phyloP scores from a whole-genome alignment of 1,284 basidiomycete genomes.

The Laetiporus sulphureus region DNA sequence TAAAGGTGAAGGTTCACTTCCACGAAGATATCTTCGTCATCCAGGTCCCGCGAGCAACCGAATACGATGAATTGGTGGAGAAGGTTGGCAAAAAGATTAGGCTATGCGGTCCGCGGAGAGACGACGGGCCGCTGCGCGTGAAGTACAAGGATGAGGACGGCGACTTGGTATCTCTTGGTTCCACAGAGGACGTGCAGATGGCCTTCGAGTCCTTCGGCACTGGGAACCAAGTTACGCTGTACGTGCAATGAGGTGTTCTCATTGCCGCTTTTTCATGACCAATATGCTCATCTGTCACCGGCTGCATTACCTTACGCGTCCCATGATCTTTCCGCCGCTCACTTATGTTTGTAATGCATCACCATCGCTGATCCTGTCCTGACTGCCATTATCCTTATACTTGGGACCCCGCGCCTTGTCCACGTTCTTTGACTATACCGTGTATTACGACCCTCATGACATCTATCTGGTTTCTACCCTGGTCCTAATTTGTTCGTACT shows the following conservation, averaged over 20 bases:
- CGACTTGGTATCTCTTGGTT: slow-evolving; percentile 80
- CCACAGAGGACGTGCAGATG: slow-evolving; percentile 87
- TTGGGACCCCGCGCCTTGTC: slow-evolving; percentile 15
- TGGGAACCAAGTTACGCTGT: slow-evolving; percentile 69
- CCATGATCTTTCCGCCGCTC: slow-evolving; percentile 9
- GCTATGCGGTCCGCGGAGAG: slow-evolving; percentile 72
- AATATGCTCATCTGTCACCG: slow-evolving; percentile 7
- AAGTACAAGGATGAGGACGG: slow-evolving; percentile 90
- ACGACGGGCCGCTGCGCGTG: slow-evolving; percentile 72
- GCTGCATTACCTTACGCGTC: slow-evolving; percentile 12
- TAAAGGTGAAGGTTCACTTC: slow-evolving; percentile 86
- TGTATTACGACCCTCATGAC: slow-evolving; percentile 21
- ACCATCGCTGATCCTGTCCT: slow-evolving; percentile 13
- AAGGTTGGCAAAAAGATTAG: slow-evolving; percentile 91
- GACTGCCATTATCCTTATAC: slow-evolving; percentile 21
- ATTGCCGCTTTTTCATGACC: slow-evolving; percentile 5
- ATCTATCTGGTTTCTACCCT: slow-evolving; percentile 8
- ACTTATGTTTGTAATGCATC: slow-evolving; percentile 10
- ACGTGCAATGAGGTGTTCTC: slow-evolving; percentile 48
- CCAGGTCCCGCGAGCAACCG: slow-evolving; percentile 72
- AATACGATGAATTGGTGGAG: slow-evolving; percentile 80
- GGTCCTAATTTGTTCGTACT: slow-evolving; percentile 13
- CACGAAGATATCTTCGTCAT: slow-evolving; percentile 90
- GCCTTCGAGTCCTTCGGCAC: slow-evolving; percentile 76
- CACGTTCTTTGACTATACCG: slow-evolving; percentile 15